Conservation (phyloP, 106 monocot species). For the Dioscorea zingiberensis region DNA sequence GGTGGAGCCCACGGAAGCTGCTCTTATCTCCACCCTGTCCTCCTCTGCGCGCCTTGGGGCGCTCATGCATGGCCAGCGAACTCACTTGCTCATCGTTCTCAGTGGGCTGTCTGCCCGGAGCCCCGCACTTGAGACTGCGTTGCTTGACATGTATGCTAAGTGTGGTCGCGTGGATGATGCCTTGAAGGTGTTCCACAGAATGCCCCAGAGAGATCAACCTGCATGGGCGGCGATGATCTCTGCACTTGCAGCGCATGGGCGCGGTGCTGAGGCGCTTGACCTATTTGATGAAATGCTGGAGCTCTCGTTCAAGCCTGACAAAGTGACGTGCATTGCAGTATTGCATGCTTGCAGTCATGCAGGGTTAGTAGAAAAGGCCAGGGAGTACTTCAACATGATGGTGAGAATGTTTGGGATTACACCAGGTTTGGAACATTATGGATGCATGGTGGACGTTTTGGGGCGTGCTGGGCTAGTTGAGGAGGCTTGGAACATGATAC, state of each 20-base stretch:
- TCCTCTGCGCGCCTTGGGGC: conserved; percentile 24
- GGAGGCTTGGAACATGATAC: conserved; percentile 26
- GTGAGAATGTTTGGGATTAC: conserved; percentile 8
- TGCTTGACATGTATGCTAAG: conserved; percentile 42
- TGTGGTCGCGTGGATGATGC: conserved; percentile 34
- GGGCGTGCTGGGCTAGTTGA: conserved; percentile 28
- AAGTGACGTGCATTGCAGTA: conserved; percentile 28
- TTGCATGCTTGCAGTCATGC: conserved; percentile 51
- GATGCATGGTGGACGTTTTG: conserved; percentile 44
- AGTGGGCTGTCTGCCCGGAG: background rate
- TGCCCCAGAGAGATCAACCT: conserved; percentile 14
- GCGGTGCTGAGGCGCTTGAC: conserved; percentile 17
- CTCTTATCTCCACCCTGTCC: conserved; percentile 28
- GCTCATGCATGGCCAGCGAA: conserved; percentile 7
- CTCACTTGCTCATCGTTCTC: conserved; percentile 7
- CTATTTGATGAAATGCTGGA: conserved; percentile 35
- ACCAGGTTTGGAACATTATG: conserved; percentile 34
- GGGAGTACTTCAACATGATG: conserved; percentile 28
- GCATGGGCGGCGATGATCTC: conserved; percentile 54
- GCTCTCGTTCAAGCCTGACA: conserved; percentile 20
- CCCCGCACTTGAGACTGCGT: conserved; percentile 23
- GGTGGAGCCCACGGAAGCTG: conserved; percentile 24
- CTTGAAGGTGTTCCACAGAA: conserved; percentile 26
- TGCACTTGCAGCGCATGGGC: conserved; percentile 39
- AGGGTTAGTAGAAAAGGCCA: conserved; percentile 29